A percentile compares a stretch with the other conserved stretches of the same genome.
Evolutionary conservation across 805 yeast genomes (phyloP).

Genomic region (Hanseniaspora clermontiae): DNA sequence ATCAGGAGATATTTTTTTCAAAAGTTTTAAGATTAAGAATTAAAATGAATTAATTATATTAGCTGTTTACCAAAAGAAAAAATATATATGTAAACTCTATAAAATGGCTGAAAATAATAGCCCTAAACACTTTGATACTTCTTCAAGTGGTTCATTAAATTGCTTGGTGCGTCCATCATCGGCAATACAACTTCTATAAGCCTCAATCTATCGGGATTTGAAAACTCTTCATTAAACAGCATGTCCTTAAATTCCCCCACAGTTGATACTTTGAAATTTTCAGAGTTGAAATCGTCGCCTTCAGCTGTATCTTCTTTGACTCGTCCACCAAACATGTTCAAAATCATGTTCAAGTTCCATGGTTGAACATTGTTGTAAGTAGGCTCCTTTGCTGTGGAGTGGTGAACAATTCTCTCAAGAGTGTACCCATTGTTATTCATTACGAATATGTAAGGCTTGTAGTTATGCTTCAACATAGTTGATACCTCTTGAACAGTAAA

Average conservation of each 20-base stretch:
- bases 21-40: no score
- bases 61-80: not conserved
- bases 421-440: constrained; percentile 58
- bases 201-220: constrained; percentile 35
- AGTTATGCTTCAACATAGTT: constrained; percentile 42
- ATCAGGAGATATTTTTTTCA: no score
- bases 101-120: not conserved
- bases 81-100: not conserved
- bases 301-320: constrained; percentile 19
- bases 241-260: constrained; percentile 38
- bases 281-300: constrained; percentile 21
- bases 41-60: not conserved
- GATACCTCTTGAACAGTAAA: constrained; percentile 54
- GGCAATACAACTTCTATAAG: constrained; percentile 47
- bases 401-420: constrained; percentile 47
- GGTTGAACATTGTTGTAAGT: constrained; percentile 48
- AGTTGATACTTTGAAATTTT: constrained; percentile 34
- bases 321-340: constrained; percentile 45
- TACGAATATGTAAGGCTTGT: constrained; percentile 46
- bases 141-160: constrained; percentile 6
- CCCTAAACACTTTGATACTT: not conserved
- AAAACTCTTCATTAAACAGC: constrained; percentile 31
- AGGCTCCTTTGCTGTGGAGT: constrained; percentile 15
- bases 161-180: constrained; percentile 45
- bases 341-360: constrained; percentile 41